Base-by-base conservation (phyloP, 176 grass and related monocot genomes). In the Zea mays region DNA sequence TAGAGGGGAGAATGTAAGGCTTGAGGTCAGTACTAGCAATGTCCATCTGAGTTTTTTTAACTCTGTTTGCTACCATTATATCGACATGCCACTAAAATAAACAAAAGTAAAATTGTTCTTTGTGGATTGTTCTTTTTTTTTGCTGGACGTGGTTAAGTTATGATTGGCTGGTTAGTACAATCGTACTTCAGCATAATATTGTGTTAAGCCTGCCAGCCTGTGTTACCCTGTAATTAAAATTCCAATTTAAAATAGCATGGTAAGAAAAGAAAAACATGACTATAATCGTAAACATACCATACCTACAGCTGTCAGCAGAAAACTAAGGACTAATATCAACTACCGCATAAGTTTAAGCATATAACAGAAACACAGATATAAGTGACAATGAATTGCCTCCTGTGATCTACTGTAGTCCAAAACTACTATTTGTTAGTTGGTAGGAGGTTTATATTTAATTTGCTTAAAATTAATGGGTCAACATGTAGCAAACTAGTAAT, bases 1-100 rank as follows among this genome's bases (percentile, higher is more conserved):
- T 0, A 71, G 85, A 65, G 85, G 89, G 44, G 85, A 77, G 62
- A 87, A 90, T 77, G 65, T 90, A 20, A 71, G 85, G 77, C 65
- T 90, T 9, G 85, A 90, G 89, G 89, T 90, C 9, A 84, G 86
- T 80, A 62, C 62, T 41, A 69, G 3, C 17, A 7, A 60, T 60
- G 34, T 7, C 27, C 5, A 10, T 46, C 10, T 73, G 13, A 63
- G 38, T 27, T 43, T 74, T 74, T 16, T 8, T 67, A 47, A 17
- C 62, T 19, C 37, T 27, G 38, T 14, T 55, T 57, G 12, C 20
- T 19, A 57, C 10, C 14, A 5, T 44, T 69, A 46, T 19, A 17
- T 44, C 10, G 7, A 48, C 46, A 47, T 36, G 33, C 38, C 39
- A 82, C 42, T 44, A 63, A 63, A 20, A 70, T 45, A 4, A 21